A percentile compares a stretch with the other conserved stretches of the same genome.
phyloP scores from a whole-genome alignment of 306 rosid genomes.

The Vigna nakashimae region DNA sequence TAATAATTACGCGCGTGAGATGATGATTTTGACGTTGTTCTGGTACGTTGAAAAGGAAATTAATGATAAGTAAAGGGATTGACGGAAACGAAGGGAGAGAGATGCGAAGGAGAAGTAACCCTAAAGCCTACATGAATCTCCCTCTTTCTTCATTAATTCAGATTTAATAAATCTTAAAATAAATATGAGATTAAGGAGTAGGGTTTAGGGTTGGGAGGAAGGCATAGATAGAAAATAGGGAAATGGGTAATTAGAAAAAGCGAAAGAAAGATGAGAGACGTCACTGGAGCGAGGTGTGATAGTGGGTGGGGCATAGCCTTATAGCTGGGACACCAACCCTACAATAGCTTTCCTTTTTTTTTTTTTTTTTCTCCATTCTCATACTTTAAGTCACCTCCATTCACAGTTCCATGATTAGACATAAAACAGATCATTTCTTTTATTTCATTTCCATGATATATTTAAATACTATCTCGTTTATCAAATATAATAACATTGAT shows the following conservation, averaged over 20 bases:
- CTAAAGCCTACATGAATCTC: no score
- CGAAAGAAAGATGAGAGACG: constrained; percentile 49
- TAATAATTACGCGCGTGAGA: constrained; percentile 7
- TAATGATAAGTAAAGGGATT: not conserved
- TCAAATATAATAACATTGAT: no score
- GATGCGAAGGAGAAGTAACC: not conserved
- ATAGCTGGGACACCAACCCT: constrained; percentile 46
- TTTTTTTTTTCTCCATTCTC: constrained; percentile 22
- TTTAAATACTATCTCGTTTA: no score
- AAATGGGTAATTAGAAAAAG: constrained; percentile 30
- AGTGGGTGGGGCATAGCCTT: constrained; percentile 40
- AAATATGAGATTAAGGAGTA: no score
- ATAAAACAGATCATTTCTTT: constrained; percentile 4
- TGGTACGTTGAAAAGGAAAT: not conserved
- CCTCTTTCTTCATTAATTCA: constrained; percentile 34
- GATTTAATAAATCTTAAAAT: no score
- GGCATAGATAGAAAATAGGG: no score
- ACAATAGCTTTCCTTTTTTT: constrained; percentile 3
- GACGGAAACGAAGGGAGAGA: not conserved
- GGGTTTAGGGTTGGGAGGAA: not conserved
- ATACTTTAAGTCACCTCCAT: constrained; percentile 71
- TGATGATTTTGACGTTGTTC: not conserved
- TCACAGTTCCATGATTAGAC: constrained; percentile 44
- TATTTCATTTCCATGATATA: no score
- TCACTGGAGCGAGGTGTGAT: constrained; percentile 43